Evolutionary conservation across 164 flowering plant genomes (phyloP), one percentile per base, ranked within the genome.

Genomic region (Echeveria elegans): DNA sequence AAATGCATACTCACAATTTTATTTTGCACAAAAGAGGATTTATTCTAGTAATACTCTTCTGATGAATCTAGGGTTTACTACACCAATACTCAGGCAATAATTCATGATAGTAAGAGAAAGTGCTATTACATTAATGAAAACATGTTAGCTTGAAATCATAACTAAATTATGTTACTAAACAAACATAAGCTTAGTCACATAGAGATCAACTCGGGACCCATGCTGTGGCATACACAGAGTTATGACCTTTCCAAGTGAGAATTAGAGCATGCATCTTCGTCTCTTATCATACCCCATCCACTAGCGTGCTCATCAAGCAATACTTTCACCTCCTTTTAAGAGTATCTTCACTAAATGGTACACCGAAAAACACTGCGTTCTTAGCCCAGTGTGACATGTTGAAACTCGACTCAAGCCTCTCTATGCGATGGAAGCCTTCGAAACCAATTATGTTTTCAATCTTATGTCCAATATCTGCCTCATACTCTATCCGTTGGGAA

Each of bases 281-380:
- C 93, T 53, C 72, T 82, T 80, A 87, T 89, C 93, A 86, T 85
- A 1, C 96, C 96, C 96, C 96, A 89, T 2, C 96, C 92, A 68
- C 91, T 82, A 4, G 93, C 96, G 77, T 89, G 88, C 29, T 88
- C 96, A 69, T 85, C 91, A 28, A 88, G 73, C 80, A 86, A 73
- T 1, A 59, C 66, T 67, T 75, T 85, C 9, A 87, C 89, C 71
- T 86, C 91, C 41, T 36, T n/a, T n/a, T 64, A 5, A 80, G 53
- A 3, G 91, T 86, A 29, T 87, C 93, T 52, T 89, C 96, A 34
- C 76, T 16, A 40, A 83, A 85, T 14, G 88, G 83, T 15, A 80
- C 68, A 68, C 84, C 76, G 0, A 47, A 8, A 43, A 81, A 86
- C 0, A 83, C 75, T 0, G 74, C 69, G 11, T 73, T 81, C 63